Evolutionary conservation across 2,329 filamentous ascomycete genomes (phyloP).

Genomic region (Thyridium curvatum): DNA sequence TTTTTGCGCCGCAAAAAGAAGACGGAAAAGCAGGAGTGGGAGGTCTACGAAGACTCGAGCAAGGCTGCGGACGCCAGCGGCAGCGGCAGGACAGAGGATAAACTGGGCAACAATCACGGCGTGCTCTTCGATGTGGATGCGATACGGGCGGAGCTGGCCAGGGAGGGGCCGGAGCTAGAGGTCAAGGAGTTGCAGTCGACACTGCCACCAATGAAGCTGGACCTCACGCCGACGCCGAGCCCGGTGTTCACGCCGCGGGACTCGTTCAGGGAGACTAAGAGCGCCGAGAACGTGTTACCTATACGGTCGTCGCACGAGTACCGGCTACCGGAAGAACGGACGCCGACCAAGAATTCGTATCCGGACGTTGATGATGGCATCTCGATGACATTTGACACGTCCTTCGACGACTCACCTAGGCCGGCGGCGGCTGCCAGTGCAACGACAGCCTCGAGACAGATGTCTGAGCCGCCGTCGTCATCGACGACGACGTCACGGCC

Average conservation of each 20-base stretch:
- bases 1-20: conserved; percentile 82
- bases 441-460: background rate
- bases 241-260: conserved; percentile 21
- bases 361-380: conserved; percentile 34
- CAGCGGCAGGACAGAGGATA: conserved; percentile 37
- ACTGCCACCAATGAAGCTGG: conserved; percentile 82
- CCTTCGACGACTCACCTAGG: conserved; percentile 37
- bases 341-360: conserved; percentile 15
- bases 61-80: conserved; percentile 28
- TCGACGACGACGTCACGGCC: conserved; percentile 21
- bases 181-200: conserved; percentile 83
- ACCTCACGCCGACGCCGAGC: conserved; percentile 30
- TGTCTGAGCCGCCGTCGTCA: conserved; percentile 1
- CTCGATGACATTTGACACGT: conserved; percentile 68
- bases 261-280: conserved; percentile 38
- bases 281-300: conserved; percentile 27
- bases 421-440: background rate
- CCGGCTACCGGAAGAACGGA: conserved; percentile 14
- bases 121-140: conserved; percentile 95
- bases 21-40: conserved; percentile 80
- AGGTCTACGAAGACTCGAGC: conserved; percentile 74
- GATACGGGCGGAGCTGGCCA: conserved; percentile 77
- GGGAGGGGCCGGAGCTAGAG: conserved; percentile 50
- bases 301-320: conserved; percentile 16
- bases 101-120: conserved; percentile 46